These are phyloP conservation scores for Aspergillus sp. DNA, from an alignment of 2,329 filamentous ascomycete genomes.

Conservation along the genomic window DNA sequence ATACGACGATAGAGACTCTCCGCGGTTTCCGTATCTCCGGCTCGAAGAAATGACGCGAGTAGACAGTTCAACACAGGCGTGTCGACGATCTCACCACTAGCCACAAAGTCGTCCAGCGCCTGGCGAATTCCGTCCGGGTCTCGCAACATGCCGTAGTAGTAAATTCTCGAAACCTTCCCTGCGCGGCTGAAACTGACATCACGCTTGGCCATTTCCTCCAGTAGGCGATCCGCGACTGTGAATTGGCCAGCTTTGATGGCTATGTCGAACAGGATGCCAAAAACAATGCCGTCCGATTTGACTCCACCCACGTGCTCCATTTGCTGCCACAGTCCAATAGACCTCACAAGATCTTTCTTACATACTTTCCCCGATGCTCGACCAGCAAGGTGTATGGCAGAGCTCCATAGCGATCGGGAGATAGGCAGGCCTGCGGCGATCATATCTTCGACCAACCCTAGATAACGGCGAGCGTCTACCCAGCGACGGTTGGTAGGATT, in stretches of 20 bases:
- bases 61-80: slow-evolving; percentile 83
- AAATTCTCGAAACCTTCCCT: slow-evolving; percentile 77
- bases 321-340: slow-evolving; percentile 77
- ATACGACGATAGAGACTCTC: slow-evolving; percentile 81
- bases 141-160: slow-evolving; percentile 73
- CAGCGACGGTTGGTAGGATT: slow-evolving; percentile 42
- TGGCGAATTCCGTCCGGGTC: slow-evolving; percentile 72
- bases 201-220: slow-evolving; percentile 73
- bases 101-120: slow-evolving; percentile 80
- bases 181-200: slow-evolving; percentile 70
- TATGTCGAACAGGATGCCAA: slow-evolving; percentile 88
- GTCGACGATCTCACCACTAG: slow-evolving; percentile 82
- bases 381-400: slow-evolving; percentile 74
- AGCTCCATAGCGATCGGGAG: slow-evolving; percentile 72
- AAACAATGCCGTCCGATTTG: slow-evolving; percentile 71
- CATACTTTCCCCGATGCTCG: slow-evolving; percentile 63
- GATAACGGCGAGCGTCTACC: slow-evolving; percentile 70
- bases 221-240: slow-evolving; percentile 76
- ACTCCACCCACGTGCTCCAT: slow-evolving; percentile 76
- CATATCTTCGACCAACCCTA: slow-evolving; percentile 80
- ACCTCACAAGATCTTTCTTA: slow-evolving; percentile 61
- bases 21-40: slow-evolving; percentile 72
- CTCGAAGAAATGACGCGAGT: slow-evolving; percentile 72
- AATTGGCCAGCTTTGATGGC: slow-evolving; percentile 85
- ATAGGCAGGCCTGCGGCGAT: slow-evolving; percentile 70